phyloP scores from a whole-genome alignment of 257 asterid species.

The Solanum dulcamara region DNA sequence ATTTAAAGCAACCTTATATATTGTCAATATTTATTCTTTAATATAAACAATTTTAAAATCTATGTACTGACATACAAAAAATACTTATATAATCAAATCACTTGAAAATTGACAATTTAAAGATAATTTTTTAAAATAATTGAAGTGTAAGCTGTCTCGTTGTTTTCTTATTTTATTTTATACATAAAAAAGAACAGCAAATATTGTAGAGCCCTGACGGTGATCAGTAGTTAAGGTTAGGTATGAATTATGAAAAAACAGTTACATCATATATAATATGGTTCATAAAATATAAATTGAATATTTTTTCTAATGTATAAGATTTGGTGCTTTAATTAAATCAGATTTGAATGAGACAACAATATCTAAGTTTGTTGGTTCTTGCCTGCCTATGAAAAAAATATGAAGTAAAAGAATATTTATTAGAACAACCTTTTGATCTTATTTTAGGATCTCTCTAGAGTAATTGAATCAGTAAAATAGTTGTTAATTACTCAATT shows the following conservation, averaged over 20 bases:
- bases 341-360: neutral
- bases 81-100: neutral
- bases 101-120: neutral
- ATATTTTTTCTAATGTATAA: neutral
- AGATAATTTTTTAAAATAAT: neutral
- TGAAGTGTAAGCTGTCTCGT: neutral
- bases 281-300: neutral
- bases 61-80: neutral
- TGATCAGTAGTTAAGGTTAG: neutral
- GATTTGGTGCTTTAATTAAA: neutral
- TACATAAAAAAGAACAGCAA: neutral
- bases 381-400: neutral
- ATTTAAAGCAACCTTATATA: no score
- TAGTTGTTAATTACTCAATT: neutral
- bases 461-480: neutral
- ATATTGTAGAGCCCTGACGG: neutral
- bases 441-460: neutral
- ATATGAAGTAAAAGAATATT: neutral
- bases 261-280: neutral
- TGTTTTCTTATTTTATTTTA: neutral
- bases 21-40: no score
- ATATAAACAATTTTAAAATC: neutral
- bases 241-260: neutral
- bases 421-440: neutral
- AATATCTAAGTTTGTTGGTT: neutral